phyloP scores from a whole-genome alignment of 208 protist species.

The Porcisia hertigi region DNA sequence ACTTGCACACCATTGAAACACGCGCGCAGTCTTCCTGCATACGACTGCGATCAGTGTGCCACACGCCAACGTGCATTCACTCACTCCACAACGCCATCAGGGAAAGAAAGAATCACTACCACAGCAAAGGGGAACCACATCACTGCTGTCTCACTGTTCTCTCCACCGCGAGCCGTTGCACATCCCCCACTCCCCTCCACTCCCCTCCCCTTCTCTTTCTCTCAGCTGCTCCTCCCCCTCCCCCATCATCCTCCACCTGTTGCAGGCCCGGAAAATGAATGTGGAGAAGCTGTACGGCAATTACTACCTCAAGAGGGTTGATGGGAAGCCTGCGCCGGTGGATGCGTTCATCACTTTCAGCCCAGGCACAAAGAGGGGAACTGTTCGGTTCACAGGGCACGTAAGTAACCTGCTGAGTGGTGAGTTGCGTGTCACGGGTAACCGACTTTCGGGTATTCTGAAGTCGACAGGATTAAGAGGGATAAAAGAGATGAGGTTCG shows the following conservation, averaged over 20 bases:
- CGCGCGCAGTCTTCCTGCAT: too few relatives aligned
- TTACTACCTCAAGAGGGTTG: conserved; percentile 32
- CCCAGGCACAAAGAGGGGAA: neutral
- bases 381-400: conserved; percentile 13
- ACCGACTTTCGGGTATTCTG: conserved; percentile 38
- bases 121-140: too few relatives aligned
- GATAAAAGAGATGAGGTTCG: conserved; percentile 28
- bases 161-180: neutral
- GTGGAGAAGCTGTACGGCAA: conserved; percentile 31
- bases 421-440: conserved; percentile 20
- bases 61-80: too few relatives aligned
- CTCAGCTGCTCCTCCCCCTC: neutral
- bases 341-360: conserved; percentile 19
- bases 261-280: conserved; percentile 1
- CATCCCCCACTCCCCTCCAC: neutral
- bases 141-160: neutral
- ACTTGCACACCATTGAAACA: too few relatives aligned
- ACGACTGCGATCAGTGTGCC: too few relatives aligned
- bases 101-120: too few relatives aligned
- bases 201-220: too few relatives aligned
- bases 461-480: conserved; percentile 52
- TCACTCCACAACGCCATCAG: too few relatives aligned
- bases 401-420: conserved; percentile 50
- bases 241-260: neutral
- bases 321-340: conserved; percentile 19